These are phyloP conservation scores for Penicillium robsamsonii DNA, from an alignment of 495 filamentous ascomycete species.

Conservation along the genomic window DNA sequence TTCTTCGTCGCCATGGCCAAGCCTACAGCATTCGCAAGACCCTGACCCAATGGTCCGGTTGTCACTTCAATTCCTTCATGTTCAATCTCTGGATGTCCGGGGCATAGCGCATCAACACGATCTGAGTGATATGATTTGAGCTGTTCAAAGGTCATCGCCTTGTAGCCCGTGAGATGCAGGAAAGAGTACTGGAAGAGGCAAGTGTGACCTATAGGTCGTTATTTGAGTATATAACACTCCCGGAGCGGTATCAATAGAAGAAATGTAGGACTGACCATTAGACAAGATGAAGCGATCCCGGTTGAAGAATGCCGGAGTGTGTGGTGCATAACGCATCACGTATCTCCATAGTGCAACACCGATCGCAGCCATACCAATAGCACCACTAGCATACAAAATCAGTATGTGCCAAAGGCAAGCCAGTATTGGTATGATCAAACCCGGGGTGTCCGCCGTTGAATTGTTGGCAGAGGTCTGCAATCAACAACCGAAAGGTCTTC, in stretches of 20 bases:
- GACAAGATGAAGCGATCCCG: slow-evolving; percentile 91
- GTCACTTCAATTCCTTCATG: slow-evolving; percentile 61
- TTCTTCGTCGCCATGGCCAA: slow-evolving; percentile 59
- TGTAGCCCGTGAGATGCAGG: slow-evolving; percentile 58
- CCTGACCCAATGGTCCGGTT: slow-evolving; percentile 60
- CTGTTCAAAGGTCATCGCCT: slow-evolving; percentile 58
- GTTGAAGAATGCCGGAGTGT: slow-evolving; percentile 87
- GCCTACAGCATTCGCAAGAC: slow-evolving; percentile 59
- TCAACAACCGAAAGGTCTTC: slow-evolving; percentile 51
- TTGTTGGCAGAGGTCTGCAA: slow-evolving; percentile 60
- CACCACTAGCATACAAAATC: slow-evolving; percentile 38
- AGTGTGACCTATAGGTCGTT: slow-evolving; percentile 44
- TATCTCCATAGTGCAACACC: slow-evolving; percentile 88
- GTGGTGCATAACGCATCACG: slow-evolving; percentile 91
- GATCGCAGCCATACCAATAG: slow-evolving; percentile 90
- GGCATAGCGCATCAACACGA: slow-evolving; percentile 50
- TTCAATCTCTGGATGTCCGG: slow-evolving; percentile 62
- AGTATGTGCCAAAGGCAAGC: not conserved
- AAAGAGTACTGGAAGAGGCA: slow-evolving; percentile 60
- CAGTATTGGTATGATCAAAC: slow-evolving; percentile 25
- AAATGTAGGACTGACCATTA: slow-evolving; percentile 18
- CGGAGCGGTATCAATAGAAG: no score
- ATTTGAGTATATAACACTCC: not conserved
- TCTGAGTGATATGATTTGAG: slow-evolving; percentile 58
- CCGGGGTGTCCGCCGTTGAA: slow-evolving; percentile 59